Evolutionary conservation across 352 stramenopile genomes (phyloP).

Genomic region (Pythium aquatile): DNA sequence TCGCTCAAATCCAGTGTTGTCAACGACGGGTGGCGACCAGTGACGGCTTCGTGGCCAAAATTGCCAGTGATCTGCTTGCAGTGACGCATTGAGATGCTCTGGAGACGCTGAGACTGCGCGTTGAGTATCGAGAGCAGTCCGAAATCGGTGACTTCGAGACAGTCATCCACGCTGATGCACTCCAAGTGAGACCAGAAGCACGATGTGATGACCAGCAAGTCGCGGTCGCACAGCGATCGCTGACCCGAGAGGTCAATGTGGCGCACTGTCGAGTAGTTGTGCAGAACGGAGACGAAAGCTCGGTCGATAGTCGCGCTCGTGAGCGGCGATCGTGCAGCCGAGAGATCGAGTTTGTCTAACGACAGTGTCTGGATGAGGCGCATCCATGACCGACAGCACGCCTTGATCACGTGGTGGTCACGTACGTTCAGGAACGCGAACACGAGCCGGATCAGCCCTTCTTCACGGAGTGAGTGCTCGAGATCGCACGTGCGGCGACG

Average conservation of each 20-base stretch:
- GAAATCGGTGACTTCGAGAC: conserved; percentile 77
- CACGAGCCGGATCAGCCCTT: conserved; percentile 56
- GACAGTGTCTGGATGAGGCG: conserved; percentile 62
- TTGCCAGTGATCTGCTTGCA: conserved; percentile 73
- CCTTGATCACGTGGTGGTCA: conserved; percentile 67
- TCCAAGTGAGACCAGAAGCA: conserved; percentile 79
- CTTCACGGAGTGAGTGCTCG: conserved; percentile 48
- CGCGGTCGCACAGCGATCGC: conserved; percentile 57
- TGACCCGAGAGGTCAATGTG: conserved; percentile 71
- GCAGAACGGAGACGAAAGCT: conserved; percentile 55
- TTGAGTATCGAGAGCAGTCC: conserved; percentile 79
- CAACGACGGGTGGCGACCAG: conserved; percentile 62
- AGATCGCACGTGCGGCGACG: conserved; percentile 30
- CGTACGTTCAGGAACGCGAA: conserved; percentile 73
- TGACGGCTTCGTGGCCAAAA: conserved; percentile 41
- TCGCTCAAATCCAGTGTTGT: conserved; percentile 59
- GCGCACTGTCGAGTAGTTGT: conserved; percentile 66
- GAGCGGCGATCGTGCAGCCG: conserved; percentile 42
- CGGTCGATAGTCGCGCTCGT: conserved; percentile 46
- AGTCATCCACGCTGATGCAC: conserved; percentile 64
- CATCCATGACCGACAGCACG: conserved; percentile 59
- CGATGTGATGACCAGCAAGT: conserved; percentile 78
- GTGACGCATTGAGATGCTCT: conserved; percentile 63
- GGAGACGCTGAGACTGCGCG: conserved; percentile 68
- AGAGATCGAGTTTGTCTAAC: conserved; percentile 69